Percentiles rank a stretch among this genome's conserved stretches.
These are phyloP conservation scores for Firmiana major DNA, from an alignment of 345 rosid species.

Conservation along the genomic window DNA sequence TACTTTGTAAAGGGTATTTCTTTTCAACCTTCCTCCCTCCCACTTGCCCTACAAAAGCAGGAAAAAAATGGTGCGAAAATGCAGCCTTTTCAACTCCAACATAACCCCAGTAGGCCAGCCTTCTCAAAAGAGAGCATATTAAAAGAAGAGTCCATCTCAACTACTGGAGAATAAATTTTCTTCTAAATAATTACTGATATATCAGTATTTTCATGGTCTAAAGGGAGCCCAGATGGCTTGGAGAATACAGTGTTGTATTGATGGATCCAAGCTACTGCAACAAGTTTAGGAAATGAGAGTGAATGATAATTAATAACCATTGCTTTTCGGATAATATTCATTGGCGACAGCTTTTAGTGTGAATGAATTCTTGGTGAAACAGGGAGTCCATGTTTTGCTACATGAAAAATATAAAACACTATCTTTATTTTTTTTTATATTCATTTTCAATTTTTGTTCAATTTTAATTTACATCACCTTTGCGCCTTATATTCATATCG, in stretches of 20 bases:
- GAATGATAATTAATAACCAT: no score
- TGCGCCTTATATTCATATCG: no score
- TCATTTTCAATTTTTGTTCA: no score
- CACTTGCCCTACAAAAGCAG: slow-evolving; percentile 8
- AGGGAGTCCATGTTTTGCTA: no score
- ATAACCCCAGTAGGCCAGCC: background rate
- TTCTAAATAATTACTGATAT: background rate
- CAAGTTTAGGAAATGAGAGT: no score
- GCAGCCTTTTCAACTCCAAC: slow-evolving; percentile 14
- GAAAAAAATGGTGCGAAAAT: background rate
- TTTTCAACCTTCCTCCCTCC: slow-evolving; percentile 2
- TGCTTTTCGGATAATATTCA: no score
- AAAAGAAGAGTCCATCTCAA: slow-evolving; percentile 17
- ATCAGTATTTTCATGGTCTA: background rate
- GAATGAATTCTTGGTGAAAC: background rate
- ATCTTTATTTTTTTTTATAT: no score
- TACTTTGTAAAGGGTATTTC: slow-evolving; percentile 9
- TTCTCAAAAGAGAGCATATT: background rate
- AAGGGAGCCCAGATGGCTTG: no score
- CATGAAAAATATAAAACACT: no score
- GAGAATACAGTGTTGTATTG: no score
- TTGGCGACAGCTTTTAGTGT: background rate
- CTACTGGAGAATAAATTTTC: background rate
- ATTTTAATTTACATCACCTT: no score
- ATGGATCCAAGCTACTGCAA: background rate